Evolutionary conservation across 441 rosid genomes (phyloP), one percentile per base, ranked within the genome.

Genomic region (Jatropha multifida): DNA sequence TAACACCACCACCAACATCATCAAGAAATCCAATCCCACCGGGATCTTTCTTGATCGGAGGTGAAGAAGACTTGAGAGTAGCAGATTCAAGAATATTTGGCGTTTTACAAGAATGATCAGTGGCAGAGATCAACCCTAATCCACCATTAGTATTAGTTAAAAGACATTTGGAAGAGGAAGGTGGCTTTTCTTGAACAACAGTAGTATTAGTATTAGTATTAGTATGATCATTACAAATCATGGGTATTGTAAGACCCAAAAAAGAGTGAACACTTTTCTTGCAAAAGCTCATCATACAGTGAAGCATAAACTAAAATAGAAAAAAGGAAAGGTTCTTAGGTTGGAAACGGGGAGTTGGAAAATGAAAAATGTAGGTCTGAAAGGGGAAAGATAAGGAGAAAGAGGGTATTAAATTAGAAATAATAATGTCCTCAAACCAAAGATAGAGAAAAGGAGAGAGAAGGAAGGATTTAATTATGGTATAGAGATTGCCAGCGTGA

Each of bases 211-310:
- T 54, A 48, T 48, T 11, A 48, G 52, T 2, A 12, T 48, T 5
- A 4, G 14, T 13, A 48, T 48, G 3, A 23, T 12, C 55, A 26
- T n/a, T 59, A n/a, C 13, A 23, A 26, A 38, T 26, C 18, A 62
- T 60, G 5, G 79, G 69, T 27, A 0, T 38, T 3, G 4, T 38
- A 7, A 78, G 77, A 60, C 69, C 58, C 6, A 83, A 69, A 63
- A 86, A 75, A 0, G 90, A 90, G 84, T 81, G 86, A 74, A 89
- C 82, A 51, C 87, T 83, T 75, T 82, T 89, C 61, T 80, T 83
- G 69, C 89, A 84, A 65, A 87, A 89, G 78, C 84, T 87, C 88
- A 78, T 86, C 89, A 84, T 87, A 9, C 2, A 49, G 66, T n/a
- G 49, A n/a, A 38, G 40, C 44, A 56, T n/a, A 49, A 62, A 66